Evolutionary conservation across 2,329 filamentous ascomycete genomes (phyloP).

Genomic region (Metarhizium robertsii): DNA sequence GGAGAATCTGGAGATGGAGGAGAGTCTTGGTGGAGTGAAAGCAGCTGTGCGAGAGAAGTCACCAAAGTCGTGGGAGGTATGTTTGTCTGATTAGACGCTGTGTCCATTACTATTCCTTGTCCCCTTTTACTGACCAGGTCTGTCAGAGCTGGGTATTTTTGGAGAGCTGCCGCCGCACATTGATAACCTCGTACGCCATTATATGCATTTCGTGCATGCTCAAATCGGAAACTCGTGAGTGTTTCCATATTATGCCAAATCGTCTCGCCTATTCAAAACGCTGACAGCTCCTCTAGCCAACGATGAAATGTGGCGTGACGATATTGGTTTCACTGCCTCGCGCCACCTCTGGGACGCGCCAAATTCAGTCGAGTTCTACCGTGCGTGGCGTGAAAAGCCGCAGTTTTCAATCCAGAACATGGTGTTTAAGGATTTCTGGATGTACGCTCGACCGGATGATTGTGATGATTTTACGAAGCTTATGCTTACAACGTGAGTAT

Average conservation of each 20-base stretch:
- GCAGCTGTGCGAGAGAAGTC: slow-evolving; percentile 18
- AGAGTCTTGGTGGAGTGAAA: slow-evolving; percentile 11
- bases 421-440: slow-evolving; percentile 26
- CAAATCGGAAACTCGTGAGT: slow-evolving; percentile 22
- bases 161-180: slow-evolving; percentile 31
- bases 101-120: background rate
- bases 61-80: slow-evolving; percentile 33
- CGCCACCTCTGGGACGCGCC: slow-evolving; percentile 33
- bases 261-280: background rate
- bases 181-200: slow-evolving; percentile 23
- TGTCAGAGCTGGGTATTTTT: slow-evolving; percentile 30
- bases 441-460: slow-evolving; percentile 25
- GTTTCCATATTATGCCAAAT: background rate
- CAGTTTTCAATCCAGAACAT: slow-evolving; percentile 25
- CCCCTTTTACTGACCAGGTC: background rate
- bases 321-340: slow-evolving; percentile 26
- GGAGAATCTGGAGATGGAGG: slow-evolving; percentile 22
- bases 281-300: slow-evolving; percentile 4
- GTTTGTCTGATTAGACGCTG: background rate
- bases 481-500: slow-evolving; percentile 27
- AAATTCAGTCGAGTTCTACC: slow-evolving; percentile 31
- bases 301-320: slow-evolving; percentile 6
- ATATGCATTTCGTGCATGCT: slow-evolving; percentile 25
- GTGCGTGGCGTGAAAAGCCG: slow-evolving; percentile 33
- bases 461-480: slow-evolving; percentile 30